phyloP scores from a whole-genome alignment of 345 rosid genomes.

The Lepidium aucheri region DNA sequence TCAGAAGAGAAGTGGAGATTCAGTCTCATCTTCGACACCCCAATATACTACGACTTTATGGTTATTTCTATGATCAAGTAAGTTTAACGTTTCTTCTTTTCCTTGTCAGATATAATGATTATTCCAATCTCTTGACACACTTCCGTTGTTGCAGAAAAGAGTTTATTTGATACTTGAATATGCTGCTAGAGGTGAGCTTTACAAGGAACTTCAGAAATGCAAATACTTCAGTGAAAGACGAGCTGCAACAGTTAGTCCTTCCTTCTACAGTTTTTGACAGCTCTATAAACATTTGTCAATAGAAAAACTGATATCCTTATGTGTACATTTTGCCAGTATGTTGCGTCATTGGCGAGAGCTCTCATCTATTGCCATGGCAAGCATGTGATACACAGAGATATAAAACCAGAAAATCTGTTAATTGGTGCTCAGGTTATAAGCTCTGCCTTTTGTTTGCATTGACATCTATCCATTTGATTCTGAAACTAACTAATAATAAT shows the following conservation, averaged over 20 bases:
- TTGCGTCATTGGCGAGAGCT: conserved; percentile 93
- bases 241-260: conserved; percentile 79
- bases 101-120: neutral
- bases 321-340: conserved; percentile 47
- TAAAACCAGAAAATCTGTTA: conserved; percentile 90
- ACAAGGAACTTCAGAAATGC: conserved; percentile 88
- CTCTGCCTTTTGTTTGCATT: neutral
- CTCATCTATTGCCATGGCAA: conserved; percentile 98
- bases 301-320: neutral
- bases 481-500: neutral
- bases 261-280: neutral
- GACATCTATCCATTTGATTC: neutral
- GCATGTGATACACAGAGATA: conserved; percentile 97
- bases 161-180: conserved; percentile 89
- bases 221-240: conserved; percentile 94
- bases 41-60: conserved; percentile 80
- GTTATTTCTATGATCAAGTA: conserved; percentile 97
- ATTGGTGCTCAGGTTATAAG: conserved; percentile 71
- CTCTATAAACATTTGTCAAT: neutral
- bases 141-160: conserved; percentile 58
- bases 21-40: conserved; percentile 96
- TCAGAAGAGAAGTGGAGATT: conserved; percentile 91
- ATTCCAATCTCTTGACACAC: neutral
- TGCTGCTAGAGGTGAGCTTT: conserved; percentile 93
- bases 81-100: neutral